Percentiles rank a stretch among this genome's conserved stretches.
phyloP scores from a whole-genome alignment of 2,329 filamentous ascomycete genomes.

The Reticulascus tulasneorum region DNA sequence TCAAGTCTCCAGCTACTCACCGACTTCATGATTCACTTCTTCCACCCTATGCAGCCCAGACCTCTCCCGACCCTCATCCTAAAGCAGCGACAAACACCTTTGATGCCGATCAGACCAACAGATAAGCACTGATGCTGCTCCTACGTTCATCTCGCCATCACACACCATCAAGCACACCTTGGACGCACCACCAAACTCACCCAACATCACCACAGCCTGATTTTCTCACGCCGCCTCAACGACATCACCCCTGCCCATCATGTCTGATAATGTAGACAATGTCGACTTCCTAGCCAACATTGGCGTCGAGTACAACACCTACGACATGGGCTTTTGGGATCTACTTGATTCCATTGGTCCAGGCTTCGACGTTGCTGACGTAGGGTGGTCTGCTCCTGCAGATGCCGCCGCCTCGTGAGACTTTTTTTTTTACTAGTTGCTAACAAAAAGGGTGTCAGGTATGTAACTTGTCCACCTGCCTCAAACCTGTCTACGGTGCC shows the following conservation, averaged over 20 bases:
- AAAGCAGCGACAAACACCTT: conserved; percentile 1
- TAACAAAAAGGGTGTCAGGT: conserved; percentile 27
- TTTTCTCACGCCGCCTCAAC: conserved; percentile 17
- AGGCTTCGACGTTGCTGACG: conserved; percentile 1
- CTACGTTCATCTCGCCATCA: too few relatives aligned
- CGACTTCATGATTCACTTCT: neutral
- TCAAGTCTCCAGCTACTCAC: conserved; percentile 1
- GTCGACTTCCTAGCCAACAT: conserved; percentile 9
- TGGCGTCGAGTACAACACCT: neutral
- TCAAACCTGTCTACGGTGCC: too few relatives aligned
- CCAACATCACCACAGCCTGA: neutral
- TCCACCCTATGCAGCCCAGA: neutral
- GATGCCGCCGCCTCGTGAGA: conserved; percentile 17
- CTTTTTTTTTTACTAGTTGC: conserved; percentile 25
- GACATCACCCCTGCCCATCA: conserved; percentile 9
- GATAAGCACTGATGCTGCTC: conserved; percentile 3
- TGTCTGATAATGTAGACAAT: conserved; percentile 19
- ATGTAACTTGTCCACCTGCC: conserved; percentile 2
- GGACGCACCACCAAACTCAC: neutral
- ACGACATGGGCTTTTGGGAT: conserved; percentile 10
- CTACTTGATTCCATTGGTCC: conserved; percentile 12
- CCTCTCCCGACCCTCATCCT: neutral
- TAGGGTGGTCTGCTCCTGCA: conserved; percentile 12
- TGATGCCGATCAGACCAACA: neutral
- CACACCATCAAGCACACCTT: neutral